Percentiles rank a stretch among this genome's conserved stretches.
Evolutionary conservation across 495 filamentous ascomycete genomes (phyloP).

Genomic region (Penicillium longicatenatum): DNA sequence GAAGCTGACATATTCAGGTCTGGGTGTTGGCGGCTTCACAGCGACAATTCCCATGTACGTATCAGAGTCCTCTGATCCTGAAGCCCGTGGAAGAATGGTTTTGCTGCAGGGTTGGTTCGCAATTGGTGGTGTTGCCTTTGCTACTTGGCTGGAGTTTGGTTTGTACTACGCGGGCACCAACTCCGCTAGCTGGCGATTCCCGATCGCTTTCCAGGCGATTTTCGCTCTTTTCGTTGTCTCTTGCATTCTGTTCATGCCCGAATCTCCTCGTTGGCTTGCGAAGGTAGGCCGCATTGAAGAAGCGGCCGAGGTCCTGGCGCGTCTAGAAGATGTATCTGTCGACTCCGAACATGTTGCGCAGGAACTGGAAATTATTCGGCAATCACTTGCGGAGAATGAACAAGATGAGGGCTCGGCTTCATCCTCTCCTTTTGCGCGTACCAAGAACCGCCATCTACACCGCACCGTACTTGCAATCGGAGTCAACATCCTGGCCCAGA

Average conservation of each 20-base stretch:
- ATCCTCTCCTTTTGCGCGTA: constrained; percentile 23
- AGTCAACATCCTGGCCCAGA: constrained; percentile 29
- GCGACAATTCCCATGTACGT: constrained; percentile 59
- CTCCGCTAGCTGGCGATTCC: constrained; percentile 64
- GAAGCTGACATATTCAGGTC: constrained; percentile 42
- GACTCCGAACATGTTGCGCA: constrained; percentile 53
- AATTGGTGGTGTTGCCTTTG: constrained; percentile 61
- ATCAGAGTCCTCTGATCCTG: constrained; percentile 63
- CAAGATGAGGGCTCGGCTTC: constrained; percentile 24
- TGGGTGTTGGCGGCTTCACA: constrained; percentile 61
- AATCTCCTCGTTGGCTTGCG: constrained; percentile 68
- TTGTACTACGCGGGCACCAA: constrained; percentile 56
- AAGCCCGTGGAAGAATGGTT: constrained; percentile 64
- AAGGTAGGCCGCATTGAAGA: constrained; percentile 57
- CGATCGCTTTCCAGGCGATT: constrained; percentile 62
- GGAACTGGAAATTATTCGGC: constrained; percentile 64
- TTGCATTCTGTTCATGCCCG: constrained; percentile 58
- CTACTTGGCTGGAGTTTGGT: constrained; percentile 62
- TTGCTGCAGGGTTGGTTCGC: constrained; percentile 67
- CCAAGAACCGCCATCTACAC: constrained; percentile 36
- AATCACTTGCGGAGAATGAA: constrained; percentile 60
- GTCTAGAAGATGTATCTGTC: constrained; percentile 48
- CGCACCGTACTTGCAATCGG: constrained; percentile 26
- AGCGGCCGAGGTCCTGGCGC: constrained; percentile 56
- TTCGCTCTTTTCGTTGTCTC: constrained; percentile 57